Conservation (phyloP, 164 flowering plant genomes). For the Tetracentron sinense region DNA sequence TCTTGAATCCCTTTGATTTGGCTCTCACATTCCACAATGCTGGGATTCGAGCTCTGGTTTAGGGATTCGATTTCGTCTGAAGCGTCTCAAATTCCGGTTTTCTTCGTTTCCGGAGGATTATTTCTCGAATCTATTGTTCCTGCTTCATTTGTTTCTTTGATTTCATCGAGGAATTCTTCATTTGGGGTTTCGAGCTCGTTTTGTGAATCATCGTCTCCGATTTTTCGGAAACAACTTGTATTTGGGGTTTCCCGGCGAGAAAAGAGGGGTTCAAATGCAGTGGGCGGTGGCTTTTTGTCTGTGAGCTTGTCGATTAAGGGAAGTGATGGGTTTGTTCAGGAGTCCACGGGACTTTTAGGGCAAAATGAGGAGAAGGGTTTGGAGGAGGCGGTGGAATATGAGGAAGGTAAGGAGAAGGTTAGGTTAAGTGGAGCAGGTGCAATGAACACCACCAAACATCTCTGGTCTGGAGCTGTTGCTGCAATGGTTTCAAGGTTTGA, state of each 20-base stretch:
- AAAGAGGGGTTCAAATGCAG: slow-evolving; percentile 6
- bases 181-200: slow-evolving; percentile 7
- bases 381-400: slow-evolving; percentile 15
- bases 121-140: slow-evolving; percentile 52
- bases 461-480: slow-evolving; percentile 93
- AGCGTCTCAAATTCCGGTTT: slow-evolving; percentile 8
- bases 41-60: slow-evolving; percentile 23
- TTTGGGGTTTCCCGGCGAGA: slow-evolving; percentile 16
- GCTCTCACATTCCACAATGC: slow-evolving; percentile 24
- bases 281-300: slow-evolving; percentile 36
- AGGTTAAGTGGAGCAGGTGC: slow-evolving; percentile 37
- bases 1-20: background rate
- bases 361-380: slow-evolving; percentile 23
- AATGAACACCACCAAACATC: slow-evolving; percentile 77
- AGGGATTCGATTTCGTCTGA: slow-evolving; percentile 12
- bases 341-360: slow-evolving; percentile 27
- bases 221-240: slow-evolving; percentile 13
- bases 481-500: slow-evolving; percentile 91
- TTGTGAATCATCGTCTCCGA: no score
- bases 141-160: slow-evolving; percentile 36
- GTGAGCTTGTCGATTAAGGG: slow-evolving; percentile 51
- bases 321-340: slow-evolving; percentile 29
- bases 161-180: slow-evolving; percentile 18
- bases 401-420: slow-evolving; percentile 22
- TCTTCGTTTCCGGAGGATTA: slow-evolving; percentile 36